Evolutionary conservation across 495 filamentous ascomycete species (phyloP).

Genomic region (Penicillium silybi): DNA sequence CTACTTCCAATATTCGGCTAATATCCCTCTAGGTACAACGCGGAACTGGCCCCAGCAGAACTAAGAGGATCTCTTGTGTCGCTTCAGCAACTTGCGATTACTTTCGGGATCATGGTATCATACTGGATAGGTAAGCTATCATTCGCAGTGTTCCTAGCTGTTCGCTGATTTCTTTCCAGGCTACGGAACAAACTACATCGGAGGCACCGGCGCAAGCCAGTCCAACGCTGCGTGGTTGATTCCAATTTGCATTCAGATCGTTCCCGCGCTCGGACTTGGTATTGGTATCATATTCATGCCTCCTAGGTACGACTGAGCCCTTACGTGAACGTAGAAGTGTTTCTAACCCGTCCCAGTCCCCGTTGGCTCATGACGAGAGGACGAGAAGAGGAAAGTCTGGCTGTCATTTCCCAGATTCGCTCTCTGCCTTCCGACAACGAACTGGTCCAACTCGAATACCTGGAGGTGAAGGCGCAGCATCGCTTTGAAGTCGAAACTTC

Average conservation of each 20-base stretch:
- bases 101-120: slow-evolving; percentile 32
- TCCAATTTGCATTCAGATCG: slow-evolving; percentile 45
- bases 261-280: slow-evolving; percentile 40
- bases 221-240: slow-evolving; percentile 40
- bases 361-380: slow-evolving; percentile 10
- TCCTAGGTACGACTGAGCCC: neutral
- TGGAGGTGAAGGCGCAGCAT: slow-evolving; percentile 4
- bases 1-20: neutral
- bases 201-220: slow-evolving; percentile 36
- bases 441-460: slow-evolving; percentile 2
- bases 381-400: slow-evolving; percentile 56
- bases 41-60: slow-evolving; percentile 1
- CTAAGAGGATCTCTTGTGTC: slow-evolving; percentile 4
- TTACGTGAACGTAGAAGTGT: neutral
- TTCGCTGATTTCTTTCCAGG: neutral
- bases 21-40: neutral
- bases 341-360: neutral
- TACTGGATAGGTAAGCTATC: slow-evolving; percentile 19
- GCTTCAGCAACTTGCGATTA: slow-evolving; percentile 24
- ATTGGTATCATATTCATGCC: slow-evolving; percentile 42
- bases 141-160: neutral
- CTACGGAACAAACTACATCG: slow-evolving; percentile 33
- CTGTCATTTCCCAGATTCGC: slow-evolving; percentile 2
- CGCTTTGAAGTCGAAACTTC: slow-evolving; percentile 5
- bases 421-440: neutral